Base-by-base conservation (phyloP, 495 filamentous ascomycete species). In the Oidiodendron maius region DNA sequence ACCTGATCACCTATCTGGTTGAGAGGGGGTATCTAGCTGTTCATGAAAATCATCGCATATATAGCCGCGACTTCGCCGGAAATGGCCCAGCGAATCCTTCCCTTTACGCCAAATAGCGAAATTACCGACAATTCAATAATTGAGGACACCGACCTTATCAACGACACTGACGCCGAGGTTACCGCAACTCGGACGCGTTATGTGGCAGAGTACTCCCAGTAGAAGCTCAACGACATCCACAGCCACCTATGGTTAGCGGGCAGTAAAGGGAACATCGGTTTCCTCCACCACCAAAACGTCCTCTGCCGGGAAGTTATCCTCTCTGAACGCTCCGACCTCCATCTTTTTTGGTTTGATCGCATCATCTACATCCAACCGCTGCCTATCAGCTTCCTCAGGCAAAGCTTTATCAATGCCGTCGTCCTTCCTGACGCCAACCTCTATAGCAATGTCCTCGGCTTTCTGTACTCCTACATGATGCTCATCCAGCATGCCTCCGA, bases 321-420 rank as follows among this genome's bases (percentile, higher is more conserved):
- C 4, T 69, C 64, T 3, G 78, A 84, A 40, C 46, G 74, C 12
- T 5, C 12, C 6, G 58, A 69, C 8, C 59, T 80, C 9, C 80
- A 84, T 44, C 66, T 83, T 0, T 64, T 81, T 12, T 84, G 77
- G 80, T 51, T 56, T 35, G 54, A 75, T 15, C 43, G 64, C 6
- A 48, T 59, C 1, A 71, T 82, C 17, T 81, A 70, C 57, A 59
- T 82, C 44, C 82, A 81, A 42, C 78, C 80, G 0, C 49, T 83
- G 1, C 78, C 77, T 0, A 16, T 40, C 3, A 42, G 64, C 40
- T n/a, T 47, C 1, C 3, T 51, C 48, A 40, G 41, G 22, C 21
- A 20, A 36, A 47, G 36, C 17, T 53, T 13, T 53, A 44, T 44
- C 38, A 46, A 8, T 40, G 0, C 34, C 48, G 38, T 32, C 30